These are phyloP conservation scores for Haplosporangium sp. DNA, from an alignment of 371 early-diverging fungal genomes.

Conservation along the genomic window DNA sequence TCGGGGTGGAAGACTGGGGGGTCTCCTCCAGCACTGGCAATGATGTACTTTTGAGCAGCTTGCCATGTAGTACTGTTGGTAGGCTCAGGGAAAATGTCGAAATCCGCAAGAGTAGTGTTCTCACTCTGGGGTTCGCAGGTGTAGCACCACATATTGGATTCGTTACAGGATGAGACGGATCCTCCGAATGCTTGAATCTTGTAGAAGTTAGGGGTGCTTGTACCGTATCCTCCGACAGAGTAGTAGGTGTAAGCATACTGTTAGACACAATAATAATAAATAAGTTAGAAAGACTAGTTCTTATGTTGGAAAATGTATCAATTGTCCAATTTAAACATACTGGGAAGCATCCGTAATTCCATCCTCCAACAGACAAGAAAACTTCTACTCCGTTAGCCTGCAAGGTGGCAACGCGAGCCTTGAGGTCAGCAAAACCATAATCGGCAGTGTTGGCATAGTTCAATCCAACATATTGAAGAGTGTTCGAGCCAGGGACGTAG, in stretches of 20 bases:
- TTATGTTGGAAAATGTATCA: background rate
- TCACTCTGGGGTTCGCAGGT: constrained; percentile 53
- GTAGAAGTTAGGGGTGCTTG: constrained; percentile 53
- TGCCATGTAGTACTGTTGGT: constrained; percentile 40
- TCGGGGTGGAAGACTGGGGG: constrained; percentile 50
- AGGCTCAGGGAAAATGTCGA: constrained; percentile 57
- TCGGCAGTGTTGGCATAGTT: constrained; percentile 37
- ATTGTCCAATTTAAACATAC: constrained; percentile 12
- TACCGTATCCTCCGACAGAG: constrained; percentile 52
- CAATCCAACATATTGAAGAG: constrained; percentile 46
- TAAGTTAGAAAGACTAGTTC: background rate
- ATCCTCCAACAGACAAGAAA: constrained; percentile 52
- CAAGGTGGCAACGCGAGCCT: constrained; percentile 30
- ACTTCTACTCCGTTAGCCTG: constrained; percentile 51
- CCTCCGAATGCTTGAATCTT: constrained; percentile 44
- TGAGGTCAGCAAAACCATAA: constrained; percentile 52
- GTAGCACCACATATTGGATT: constrained; percentile 57
- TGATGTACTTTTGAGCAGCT: constrained; percentile 32
- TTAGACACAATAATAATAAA: background rate
- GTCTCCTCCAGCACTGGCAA: constrained; percentile 25
- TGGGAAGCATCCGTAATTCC: constrained; percentile 57
- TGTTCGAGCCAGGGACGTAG: constrained; percentile 54
- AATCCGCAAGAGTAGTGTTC: constrained; percentile 40
- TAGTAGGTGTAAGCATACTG: constrained; percentile 50
- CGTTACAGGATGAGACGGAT: constrained; percentile 31